phyloP scores from a whole-genome alignment of 805 yeast species.

The Pichia gijzeniarum region DNA sequence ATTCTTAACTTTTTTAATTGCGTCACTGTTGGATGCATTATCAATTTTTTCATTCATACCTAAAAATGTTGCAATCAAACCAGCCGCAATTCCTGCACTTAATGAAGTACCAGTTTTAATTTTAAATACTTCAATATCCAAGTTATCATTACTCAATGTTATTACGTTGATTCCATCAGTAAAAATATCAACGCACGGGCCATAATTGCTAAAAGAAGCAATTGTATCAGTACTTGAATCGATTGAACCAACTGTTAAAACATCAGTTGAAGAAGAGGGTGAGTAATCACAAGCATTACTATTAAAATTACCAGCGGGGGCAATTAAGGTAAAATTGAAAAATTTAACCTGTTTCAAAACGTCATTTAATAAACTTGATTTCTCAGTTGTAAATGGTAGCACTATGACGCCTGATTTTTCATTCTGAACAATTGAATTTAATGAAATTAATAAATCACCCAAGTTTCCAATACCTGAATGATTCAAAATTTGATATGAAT shows the following conservation, averaged over 20 bases:
- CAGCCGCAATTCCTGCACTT: constrained; percentile 41
- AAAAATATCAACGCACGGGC: constrained; percentile 46
- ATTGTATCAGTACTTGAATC: constrained; percentile 30
- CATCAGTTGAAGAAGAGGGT: constrained; percentile 39
- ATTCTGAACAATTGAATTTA: no score
- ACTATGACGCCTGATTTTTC: constrained; percentile 28
- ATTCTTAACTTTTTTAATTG: no score
- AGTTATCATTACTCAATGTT: no score
- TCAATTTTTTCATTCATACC: constrained; percentile 33
- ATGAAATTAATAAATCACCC: constrained; percentile 30
- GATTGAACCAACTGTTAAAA: constrained; percentile 37
- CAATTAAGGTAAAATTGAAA: constrained; percentile 40
- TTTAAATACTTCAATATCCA: constrained; percentile 17
- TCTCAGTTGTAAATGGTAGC: constrained; percentile 33
- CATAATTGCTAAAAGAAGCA: constrained; percentile 45
- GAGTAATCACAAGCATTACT: constrained; percentile 39
- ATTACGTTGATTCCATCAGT: no score
- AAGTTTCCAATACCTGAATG: constrained; percentile 32
- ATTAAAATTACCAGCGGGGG: constrained; percentile 46
- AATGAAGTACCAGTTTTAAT: constrained; percentile 44
- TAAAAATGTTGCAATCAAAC: constrained; percentile 39
- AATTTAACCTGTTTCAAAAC: constrained; percentile 36
- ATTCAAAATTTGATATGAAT: constrained; percentile 40
- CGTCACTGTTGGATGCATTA: constrained; percentile 24
- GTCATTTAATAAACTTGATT: constrained; percentile 36